Conservation (phyloP, 2,329 filamentous ascomycete species). For the Pseudogymnoascus sp. region DNA sequence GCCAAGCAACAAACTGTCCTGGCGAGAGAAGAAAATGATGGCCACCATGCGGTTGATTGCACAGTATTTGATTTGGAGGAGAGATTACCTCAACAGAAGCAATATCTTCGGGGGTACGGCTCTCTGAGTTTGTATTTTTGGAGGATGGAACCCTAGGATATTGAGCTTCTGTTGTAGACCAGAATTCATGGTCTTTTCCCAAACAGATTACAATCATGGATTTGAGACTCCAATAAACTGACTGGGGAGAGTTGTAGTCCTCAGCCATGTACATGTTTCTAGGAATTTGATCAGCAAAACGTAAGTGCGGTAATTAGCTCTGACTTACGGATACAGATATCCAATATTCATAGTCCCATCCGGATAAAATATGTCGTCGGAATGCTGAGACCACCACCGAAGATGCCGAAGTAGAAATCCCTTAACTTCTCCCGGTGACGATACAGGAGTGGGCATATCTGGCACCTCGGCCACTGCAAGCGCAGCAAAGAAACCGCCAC, state of each 20-base stretch:
- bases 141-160: slow-evolving; percentile 26
- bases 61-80: slow-evolving; percentile 40
- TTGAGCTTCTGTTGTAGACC: slow-evolving; percentile 33
- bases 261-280: slow-evolving; percentile 47
- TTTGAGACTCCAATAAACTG: slow-evolving; percentile 48
- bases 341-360: slow-evolving; percentile 45
- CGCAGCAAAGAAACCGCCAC: slow-evolving; percentile 41
- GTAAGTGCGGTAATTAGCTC: slow-evolving; percentile 11
- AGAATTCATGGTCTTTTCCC: slow-evolving; percentile 35
- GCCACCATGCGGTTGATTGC: slow-evolving; percentile 24
- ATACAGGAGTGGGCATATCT: slow-evolving; percentile 32
- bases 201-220: slow-evolving; percentile 38
- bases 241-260: slow-evolving; percentile 51
- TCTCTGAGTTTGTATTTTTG: not conserved
- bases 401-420: slow-evolving; percentile 43
- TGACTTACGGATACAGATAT: slow-evolving; percentile 27
- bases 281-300: not conserved
- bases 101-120: not conserved
- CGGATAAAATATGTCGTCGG: slow-evolving; percentile 36
- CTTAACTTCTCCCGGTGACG: slow-evolving; percentile 37
- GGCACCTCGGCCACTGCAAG: slow-evolving; percentile 35
- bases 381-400: slow-evolving; percentile 40
- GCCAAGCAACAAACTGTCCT: slow-evolving; percentile 22
- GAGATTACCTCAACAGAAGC: slow-evolving; percentile 14
- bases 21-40: slow-evolving; percentile 27